Base-by-base conservation (phyloP, 2,329 filamentous ascomycete genomes). In the Periconia digitata region DNA sequence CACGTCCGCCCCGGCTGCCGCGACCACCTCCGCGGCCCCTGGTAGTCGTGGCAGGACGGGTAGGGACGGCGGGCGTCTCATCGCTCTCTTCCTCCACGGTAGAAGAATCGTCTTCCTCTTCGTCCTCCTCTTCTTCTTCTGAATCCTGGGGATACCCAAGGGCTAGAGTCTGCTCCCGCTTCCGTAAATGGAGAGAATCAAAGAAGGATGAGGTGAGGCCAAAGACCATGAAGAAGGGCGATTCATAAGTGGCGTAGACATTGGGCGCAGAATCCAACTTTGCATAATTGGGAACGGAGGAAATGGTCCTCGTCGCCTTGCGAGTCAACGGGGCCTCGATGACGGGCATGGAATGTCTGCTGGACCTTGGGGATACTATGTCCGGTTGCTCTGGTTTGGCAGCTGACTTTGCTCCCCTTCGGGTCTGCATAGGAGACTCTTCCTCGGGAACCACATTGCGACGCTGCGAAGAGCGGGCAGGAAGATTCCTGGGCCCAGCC, bases 281-380 rank as follows among this genome's bases (percentile, higher is more conserved):
- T 16, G 56, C 56, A 40, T 66, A 64, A 39, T 60, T 67, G 23
- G 68, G 67, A 37, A 68, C 59, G 42, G 64, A 67, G n/a, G 67
- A 71, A 32, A 64, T 64, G 32, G 67, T 66, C 16, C 69, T 64
- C 35, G 69, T 71, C 1, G 64, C 61, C 38, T 70, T 71, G 27
- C 64, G 59, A n/a, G 64, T 60, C 29, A 63, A 35, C 16, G 52
- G 58, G 32, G 51, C 41, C 17, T 58, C 60, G 54, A 57, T 67
- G 49, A 58, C 47, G 44, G 59, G 61, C 38, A 54, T 56, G 8
- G 62, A 56, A 13, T 40, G 21, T 23, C 24, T 40, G 50, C 51
- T 66, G 43, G 53, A 43, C 43, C 57, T 63, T 51, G 63, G 54
- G 50, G 62, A 53, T 18, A 57, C 55, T 43, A 52, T 53, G 29